Evolutionary conservation across 2,329 filamentous ascomycete species (phyloP).

Genomic region (Trichoderma endophyticum): DNA sequence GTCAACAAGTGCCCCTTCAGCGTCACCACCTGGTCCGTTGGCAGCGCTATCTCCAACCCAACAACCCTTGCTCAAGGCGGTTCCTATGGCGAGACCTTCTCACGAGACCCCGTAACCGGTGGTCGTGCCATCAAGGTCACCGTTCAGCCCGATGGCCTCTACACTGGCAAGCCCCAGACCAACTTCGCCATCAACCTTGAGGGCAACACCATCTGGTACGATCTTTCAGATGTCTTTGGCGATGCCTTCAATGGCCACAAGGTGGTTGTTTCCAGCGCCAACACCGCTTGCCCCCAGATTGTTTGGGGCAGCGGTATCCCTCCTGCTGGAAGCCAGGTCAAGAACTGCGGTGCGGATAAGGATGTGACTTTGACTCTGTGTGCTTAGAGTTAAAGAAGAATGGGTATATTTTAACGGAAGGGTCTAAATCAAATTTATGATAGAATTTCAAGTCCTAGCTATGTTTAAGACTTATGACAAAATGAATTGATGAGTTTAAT

Average conservation of each 20-base stretch:
- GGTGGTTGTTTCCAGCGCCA: conserved; percentile 30
- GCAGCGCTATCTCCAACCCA: conserved; percentile 28
- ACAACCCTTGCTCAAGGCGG: conserved; percentile 29
- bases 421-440: not conserved
- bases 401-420: not conserved
- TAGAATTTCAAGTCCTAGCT: not conserved
- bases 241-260: conserved; percentile 35
- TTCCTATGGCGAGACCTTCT: conserved; percentile 34
- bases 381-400: conserved; percentile 18
- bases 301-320: conserved; percentile 35
- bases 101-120: conserved; percentile 36
- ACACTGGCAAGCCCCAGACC: conserved; percentile 39
- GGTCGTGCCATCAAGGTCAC: conserved; percentile 41
- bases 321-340: conserved; percentile 38
- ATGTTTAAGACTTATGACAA: not conserved
- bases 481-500: not conserved
- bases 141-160: conserved; percentile 34
- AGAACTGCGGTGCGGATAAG: conserved; percentile 32
- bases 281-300: conserved; percentile 34
- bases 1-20: conserved; percentile 36
- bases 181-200: conserved; percentile 41
- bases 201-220: conserved; percentile 36
- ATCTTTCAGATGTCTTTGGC: conserved; percentile 41
- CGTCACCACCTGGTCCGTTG: conserved; percentile 41
- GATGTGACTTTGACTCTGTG: conserved; percentile 39